Evolutionary conservation across 2,329 filamentous ascomycete species (phyloP).

Genomic region (Lachnellula suecica): DNA sequence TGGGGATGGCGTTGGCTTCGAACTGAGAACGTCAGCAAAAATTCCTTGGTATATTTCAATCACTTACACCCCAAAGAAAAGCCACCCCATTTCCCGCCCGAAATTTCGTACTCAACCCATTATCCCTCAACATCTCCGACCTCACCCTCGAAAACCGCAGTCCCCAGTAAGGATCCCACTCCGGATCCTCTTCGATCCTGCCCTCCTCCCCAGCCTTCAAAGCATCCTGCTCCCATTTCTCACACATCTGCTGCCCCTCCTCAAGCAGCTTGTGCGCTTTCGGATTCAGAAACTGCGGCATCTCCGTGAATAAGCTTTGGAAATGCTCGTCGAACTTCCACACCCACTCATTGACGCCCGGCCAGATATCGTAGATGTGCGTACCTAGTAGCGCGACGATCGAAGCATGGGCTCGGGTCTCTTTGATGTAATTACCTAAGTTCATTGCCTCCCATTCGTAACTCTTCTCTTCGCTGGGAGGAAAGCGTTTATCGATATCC

Average conservation of each 20-base stretch:
- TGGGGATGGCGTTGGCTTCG: conserved; percentile 15
- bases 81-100: conserved; percentile 12
- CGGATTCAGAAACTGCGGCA: conserved; percentile 18
- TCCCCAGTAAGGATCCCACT: conserved; percentile 17
- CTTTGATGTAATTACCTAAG: conserved; percentile 19
- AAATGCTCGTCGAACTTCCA: conserved; percentile 23
- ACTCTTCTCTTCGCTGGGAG: conserved; percentile 3
- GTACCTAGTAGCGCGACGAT: conserved; percentile 22
- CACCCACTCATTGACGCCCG: conserved; percentile 17
- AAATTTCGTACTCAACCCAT: conserved; percentile 9
- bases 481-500: conserved; percentile 21
- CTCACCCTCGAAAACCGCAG: conserved; percentile 8
- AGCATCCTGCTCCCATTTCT: conserved; percentile 14
- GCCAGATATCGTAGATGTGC: conserved; percentile 22
- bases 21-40: conserved; percentile 2
- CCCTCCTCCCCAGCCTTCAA: conserved; percentile 8
- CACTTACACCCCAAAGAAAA: conserved; percentile 18
- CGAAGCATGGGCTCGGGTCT: conserved; percentile 18
- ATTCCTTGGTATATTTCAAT: not conserved
- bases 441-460: conserved; percentile 22
- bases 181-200: conserved; percentile 3
- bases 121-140: conserved; percentile 6
- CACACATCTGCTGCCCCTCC: conserved; percentile 10
- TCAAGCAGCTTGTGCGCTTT: conserved; percentile 16
- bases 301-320: conserved; percentile 10